Evolutionary conservation across 2,329 filamentous ascomycete species (phyloP), one percentile per base, ranked within the genome.

Genomic region (Colletotrichum sp.): DNA sequence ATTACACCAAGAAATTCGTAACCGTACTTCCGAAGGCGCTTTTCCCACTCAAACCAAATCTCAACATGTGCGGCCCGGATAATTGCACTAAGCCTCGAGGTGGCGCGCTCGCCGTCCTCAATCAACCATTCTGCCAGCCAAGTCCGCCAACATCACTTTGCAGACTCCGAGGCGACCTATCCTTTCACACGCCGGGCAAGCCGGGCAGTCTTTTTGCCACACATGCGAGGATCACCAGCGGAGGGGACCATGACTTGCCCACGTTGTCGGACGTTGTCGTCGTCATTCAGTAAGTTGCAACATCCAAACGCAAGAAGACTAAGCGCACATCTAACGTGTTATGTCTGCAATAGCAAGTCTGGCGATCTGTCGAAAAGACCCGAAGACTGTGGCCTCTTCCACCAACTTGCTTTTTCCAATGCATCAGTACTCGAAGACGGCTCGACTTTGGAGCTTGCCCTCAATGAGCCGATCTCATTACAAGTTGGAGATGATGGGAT

Each of bases 81-180:
- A 83, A 78, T 71, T 83, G 84, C 13, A 83, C 85, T 72, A 81
- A 83, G 63, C 85, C 87, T 12, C 83, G 84, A 52, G 87, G 87
- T 73, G 88, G 88, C 39, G 88, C 88, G 18, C 83, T 89, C 66
- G 88, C 83, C 9, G 86, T 87, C 8, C 84, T 89, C 61, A 84
- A 80, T 21, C 82, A 83, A 10, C 69, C 66, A 2, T 43, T 57
- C 26, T 14, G 13, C 16, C 61, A 48, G 18, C 16, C 24, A 13
- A 55, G 21, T 13, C 24, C 26, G 18, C 34, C 74, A 26, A 16
- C 8, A 4, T 34, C 59, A 6, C 34, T 12, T 13, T 26, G 18
- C 3, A 32, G n/a, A 55, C 57, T 83, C 3, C 76, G 79, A 16
- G 85, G 83, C n/a, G 85, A 87, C 52, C 82, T 89, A 7, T 81